Evolutionary conservation across 1,139 yeast species (phyloP).

Genomic region (Suhomyces anneliseae): DNA sequence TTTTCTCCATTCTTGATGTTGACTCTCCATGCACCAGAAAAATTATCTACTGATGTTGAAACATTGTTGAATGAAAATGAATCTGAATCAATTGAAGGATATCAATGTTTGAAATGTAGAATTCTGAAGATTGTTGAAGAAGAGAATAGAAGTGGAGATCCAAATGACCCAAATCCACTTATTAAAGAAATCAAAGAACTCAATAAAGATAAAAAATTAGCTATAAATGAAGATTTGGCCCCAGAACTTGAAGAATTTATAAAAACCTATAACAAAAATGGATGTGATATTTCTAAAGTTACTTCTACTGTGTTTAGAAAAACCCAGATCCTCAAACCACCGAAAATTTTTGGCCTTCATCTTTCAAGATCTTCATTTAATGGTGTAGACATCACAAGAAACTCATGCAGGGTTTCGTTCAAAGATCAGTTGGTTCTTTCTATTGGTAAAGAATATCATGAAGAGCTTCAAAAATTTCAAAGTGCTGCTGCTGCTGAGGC

Average conservation of each 20-base stretch:
- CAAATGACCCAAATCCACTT: not conserved
- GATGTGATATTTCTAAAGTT: conserved; percentile 45
- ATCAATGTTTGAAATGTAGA: conserved; percentile 75
- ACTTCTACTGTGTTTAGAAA: conserved; percentile 68
- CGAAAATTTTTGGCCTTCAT: conserved; percentile 72
- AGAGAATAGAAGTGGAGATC: conserved; percentile 1
- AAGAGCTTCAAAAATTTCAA: conserved; percentile 39
- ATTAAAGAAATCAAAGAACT: conserved; percentile 25
- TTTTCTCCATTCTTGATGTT: conserved; percentile 67
- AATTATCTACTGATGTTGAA: conserved; percentile 46
- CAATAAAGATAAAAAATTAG: conserved; percentile 32
- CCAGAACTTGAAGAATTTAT: conserved; percentile 46
- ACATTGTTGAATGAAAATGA: conserved; percentile 59
- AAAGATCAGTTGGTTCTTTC: conserved; percentile 56
- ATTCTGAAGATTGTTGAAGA: conserved; percentile 46
- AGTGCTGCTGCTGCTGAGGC: conserved; percentile 23
- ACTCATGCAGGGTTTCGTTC: conserved; percentile 71
- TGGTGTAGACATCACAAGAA: conserved; percentile 71
- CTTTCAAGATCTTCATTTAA: conserved; percentile 78
- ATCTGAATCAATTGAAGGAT: conserved; percentile 74
- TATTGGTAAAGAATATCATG: conserved; percentile 46
- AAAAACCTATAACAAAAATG: conserved; percentile 43
- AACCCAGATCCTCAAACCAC: conserved; percentile 62
- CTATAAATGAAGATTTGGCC: conserved; percentile 63
- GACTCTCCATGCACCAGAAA: conserved; percentile 75